phyloP scores from a whole-genome alignment of 2,329 filamentous ascomycete species.

The Didymella segeticola region DNA sequence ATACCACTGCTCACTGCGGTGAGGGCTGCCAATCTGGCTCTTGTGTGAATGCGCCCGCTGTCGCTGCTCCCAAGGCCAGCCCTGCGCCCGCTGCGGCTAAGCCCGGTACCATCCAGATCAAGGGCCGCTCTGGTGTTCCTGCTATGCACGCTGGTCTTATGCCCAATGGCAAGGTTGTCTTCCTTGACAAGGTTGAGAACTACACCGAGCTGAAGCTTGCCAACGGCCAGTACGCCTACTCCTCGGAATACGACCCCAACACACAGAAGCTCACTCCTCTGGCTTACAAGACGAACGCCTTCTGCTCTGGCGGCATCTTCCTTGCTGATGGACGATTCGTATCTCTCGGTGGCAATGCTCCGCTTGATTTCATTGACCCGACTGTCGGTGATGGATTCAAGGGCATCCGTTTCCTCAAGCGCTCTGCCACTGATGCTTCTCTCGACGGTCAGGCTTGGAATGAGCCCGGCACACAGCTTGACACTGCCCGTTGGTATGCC shows the following conservation, averaged over 20 bases:
- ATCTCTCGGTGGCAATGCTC: constrained; percentile 65
- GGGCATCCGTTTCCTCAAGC: constrained; percentile 62
- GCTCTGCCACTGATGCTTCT: constrained; percentile 53
- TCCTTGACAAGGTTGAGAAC: constrained; percentile 69
- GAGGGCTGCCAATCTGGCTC: constrained; percentile 62
- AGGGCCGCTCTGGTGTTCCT: constrained; percentile 66
- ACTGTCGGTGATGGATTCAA: constrained; percentile 66
- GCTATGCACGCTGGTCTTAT: constrained; percentile 68
- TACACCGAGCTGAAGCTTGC: constrained; percentile 63
- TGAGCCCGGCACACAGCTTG: constrained; percentile 63
- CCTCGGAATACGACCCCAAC: constrained; percentile 63
- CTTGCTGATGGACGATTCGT: constrained; percentile 63
- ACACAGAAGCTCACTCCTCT: constrained; percentile 57
- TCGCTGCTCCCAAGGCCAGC: constrained; percentile 51
- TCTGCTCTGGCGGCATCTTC: constrained; percentile 67
- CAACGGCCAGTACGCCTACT: constrained; percentile 65
- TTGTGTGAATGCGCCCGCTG: constrained; percentile 53
- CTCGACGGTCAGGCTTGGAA: constrained; percentile 60
- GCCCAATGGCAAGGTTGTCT: constrained; percentile 65
- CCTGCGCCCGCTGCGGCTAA: constrained; percentile 56
- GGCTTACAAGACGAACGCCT: constrained; percentile 64
- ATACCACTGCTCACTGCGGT: constrained; percentile 60
- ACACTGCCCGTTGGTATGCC: constrained; percentile 66
- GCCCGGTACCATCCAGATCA: constrained; percentile 56
- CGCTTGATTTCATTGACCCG: constrained; percentile 61